A percentile compares a stretch with the other conserved stretches of the same genome.
Evolutionary conservation across 805 yeast species (phyloP).

Genomic region (Candida parachauliodes): DNA sequence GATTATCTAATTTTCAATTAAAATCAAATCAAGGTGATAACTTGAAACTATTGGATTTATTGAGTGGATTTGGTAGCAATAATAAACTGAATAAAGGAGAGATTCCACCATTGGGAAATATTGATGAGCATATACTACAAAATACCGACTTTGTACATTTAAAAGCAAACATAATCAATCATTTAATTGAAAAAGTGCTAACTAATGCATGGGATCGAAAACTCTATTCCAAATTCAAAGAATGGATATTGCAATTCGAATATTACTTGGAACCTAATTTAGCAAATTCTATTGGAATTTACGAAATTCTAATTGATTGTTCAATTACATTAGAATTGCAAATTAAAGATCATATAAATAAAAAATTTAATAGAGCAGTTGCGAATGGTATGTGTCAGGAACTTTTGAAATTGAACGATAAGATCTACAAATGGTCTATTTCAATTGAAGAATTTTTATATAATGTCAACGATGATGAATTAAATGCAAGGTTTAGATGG

Average conservation of each 20-base stretch:
- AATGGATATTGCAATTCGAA: slow-evolving; percentile 35
- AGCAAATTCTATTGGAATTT: slow-evolving; percentile 33
- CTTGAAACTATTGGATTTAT: slow-evolving; percentile 30
- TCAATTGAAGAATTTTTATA: slow-evolving; percentile 27
- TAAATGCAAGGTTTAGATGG: slow-evolving; percentile 29
- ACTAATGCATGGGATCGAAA: slow-evolving; percentile 38
- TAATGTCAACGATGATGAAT: background rate
- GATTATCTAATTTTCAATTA: slow-evolving; percentile 1
- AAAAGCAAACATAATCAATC: slow-evolving; percentile 21
- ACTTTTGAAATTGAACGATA: slow-evolving; percentile 35
- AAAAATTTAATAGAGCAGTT: slow-evolving; percentile 20
- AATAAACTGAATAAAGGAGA: background rate
- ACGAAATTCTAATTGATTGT: slow-evolving; percentile 45
- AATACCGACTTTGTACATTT: slow-evolving; percentile 15
- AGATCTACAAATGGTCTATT: slow-evolving; percentile 48
- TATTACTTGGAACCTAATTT: slow-evolving; percentile 9
- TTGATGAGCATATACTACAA: slow-evolving; percentile 1
- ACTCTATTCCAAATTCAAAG: slow-evolving; percentile 29
- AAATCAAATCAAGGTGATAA: slow-evolving; percentile 25
- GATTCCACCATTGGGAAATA: slow-evolving; percentile 1
- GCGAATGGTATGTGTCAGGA: slow-evolving; percentile 35
- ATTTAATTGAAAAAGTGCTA: slow-evolving; percentile 25
- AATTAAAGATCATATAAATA: slow-evolving; percentile 15
- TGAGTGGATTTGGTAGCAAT: slow-evolving; percentile 26
- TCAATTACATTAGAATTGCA: slow-evolving; percentile 32